Base-by-base conservation (phyloP, 345 rosid species). In the Populus alba region DNA sequence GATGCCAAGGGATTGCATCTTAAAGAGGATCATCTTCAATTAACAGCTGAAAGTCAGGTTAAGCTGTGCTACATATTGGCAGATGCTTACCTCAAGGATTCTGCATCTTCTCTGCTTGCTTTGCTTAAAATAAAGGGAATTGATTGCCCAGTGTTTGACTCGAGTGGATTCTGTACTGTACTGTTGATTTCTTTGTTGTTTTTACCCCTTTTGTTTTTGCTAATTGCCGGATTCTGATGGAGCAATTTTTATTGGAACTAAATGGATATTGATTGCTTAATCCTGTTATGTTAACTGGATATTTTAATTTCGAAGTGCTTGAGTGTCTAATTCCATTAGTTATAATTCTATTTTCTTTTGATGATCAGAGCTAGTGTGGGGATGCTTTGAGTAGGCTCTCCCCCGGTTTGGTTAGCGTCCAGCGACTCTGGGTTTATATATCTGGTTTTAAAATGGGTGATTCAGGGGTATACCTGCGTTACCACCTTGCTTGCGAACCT, bases 1-100 rank as follows among this genome's bases (percentile, higher is more conserved):
- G 98, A 93, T 81, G 97, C 96, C 1, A 89, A 87, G 76, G 98
- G 98, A 37, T 80, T 93, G 86, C 75, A 80, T 1, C 86, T 95
- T n/a, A 84, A 88, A 78, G 85, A 89, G 6, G 97, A 95, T 75
- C 67, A 92, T 70, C 92, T 93, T 78, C 96, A 95, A 81, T 88
- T 93, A 11, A 91, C 96, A 7, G 91, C 98, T 0, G 86, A 80
- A 29, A 88, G 93, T n/a, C 92, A 92, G 82, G 94, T 89, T 27
- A 82, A 86, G 82, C 80, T 93, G 41, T 98, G 99, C 18, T 89
- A 68, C n/a, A 83, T 91, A 77, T 79, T 95, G 76, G 98, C 93
- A 5, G 85, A 85, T 37, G 96, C 92, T 3, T 95, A 90, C 78
- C 83, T 90, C 61, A 55, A 79, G 45, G 81, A 86, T 72, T 85